Evolutionary conservation across 163 green algal genomes (phyloP), one percentile per base, ranked within the genome.

Genomic region (Chlorella variabilis): DNA sequence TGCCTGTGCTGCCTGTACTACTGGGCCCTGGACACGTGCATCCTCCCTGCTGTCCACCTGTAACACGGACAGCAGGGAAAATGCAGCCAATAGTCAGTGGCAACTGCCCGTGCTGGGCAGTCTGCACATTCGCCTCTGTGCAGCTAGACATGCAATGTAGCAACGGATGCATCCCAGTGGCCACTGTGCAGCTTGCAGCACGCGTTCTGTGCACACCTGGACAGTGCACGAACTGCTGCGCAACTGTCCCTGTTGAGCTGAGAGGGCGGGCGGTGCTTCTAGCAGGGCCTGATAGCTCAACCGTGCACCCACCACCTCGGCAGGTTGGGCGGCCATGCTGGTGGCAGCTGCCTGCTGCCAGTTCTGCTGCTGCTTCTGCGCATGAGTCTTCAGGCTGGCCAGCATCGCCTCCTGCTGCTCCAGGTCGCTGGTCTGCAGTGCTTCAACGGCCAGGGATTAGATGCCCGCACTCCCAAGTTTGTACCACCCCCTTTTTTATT

Each of bases 381-480:
- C 33, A 13, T 77, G 31, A 49, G 48, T 38, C 29, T 31, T 20
- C 31, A 77, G 48, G 48, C 58, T 58, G 9, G 45, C 49, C 51
- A 80, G 45, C 54, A 87, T 76, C 9, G 41, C 41, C 29, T 86
- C 69, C 74, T 90, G 86, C 78, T 87, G 77, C 71, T 89, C 84
- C 1, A 56, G 18, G 61, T 89, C 86, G 1, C 45, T 77, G 13
- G 84, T 86, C 67, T 79, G 82, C 48, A 20, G 21, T 17, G 29
- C n/a, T n/a, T n/a, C n/a, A n/a, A 42, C 27, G 21, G 21, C 21
- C 67, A 56, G 42, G 25, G 42, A 38, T 39, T n/a, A 41, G 21
- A 29, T 8, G 13, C 54, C 45, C 11, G 45, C 45, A 54, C 11
- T 11, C 45, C 11, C 11, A 11, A 54, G 45, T 11, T 15, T 54